Base-by-base conservation (phyloP, 2,329 filamentous ascomycete genomes). In the Fusarium veterinarium region DNA sequence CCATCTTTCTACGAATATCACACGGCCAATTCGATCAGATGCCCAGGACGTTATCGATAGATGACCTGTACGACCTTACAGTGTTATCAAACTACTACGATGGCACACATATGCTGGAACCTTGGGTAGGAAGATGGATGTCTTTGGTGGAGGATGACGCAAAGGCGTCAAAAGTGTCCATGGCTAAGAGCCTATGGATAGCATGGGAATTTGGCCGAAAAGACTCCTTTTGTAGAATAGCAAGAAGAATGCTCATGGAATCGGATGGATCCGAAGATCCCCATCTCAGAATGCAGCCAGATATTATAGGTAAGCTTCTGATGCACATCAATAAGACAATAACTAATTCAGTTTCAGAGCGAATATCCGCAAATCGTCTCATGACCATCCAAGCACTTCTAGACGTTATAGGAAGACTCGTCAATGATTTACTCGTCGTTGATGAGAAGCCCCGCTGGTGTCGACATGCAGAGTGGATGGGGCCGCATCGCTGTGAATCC, bases 401-500 rank as follows among this genome's bases (percentile, higher is more conserved):
- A 5, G 20, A 28, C 5, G n/a, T 55, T 4, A 40, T 33, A 4
- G 6, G 28, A n/a, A 41, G 31, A 3, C 35, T 55, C 19, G 2
- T 55, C 16, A 38, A 55, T 17, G 20, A 33, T 30, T 9, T 55
- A 10, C 37, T 55, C 3, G 37, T 55, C 3, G 51, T 55, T 9
- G 78, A 80, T 45, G 79, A 80, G 53, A 73, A 72, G 25, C 76
- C 77, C 6, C 74, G 80, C 14, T 81, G 80, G 79, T 81, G 80
- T 37, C 73, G 71, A 1, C 78, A 81, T 59, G 80, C 80, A 2
- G 72, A 74, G 8, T 82, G 76, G 72, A 80, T 81, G 78, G 80
- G 79, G 1, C 79, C 51, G 37, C 80, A 81, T 53, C 72, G 77
- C 13, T 82, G 80, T 64, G 81, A 82, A 41, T 82, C 79, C 28